Evolutionary conservation across 768 basidiomycete genomes (phyloP).

Genomic region (Psilocybe azurescens): DNA sequence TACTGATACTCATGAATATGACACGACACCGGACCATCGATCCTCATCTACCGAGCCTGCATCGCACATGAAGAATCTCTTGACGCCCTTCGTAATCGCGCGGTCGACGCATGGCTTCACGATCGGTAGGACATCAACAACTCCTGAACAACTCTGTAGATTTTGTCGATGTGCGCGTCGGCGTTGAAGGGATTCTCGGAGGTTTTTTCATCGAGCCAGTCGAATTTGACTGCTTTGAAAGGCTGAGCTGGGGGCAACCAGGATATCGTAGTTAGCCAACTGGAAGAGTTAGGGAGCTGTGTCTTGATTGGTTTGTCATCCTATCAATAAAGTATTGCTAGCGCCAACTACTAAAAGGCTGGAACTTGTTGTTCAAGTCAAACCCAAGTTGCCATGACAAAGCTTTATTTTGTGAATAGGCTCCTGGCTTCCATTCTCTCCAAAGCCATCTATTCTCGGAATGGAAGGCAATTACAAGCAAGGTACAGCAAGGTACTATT

Average conservation of each 20-base stretch:
- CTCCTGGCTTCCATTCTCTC: too few relatives aligned
- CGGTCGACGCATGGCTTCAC: slow-evolving; percentile 35
- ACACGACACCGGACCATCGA: neutral
- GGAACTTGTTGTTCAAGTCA: too few relatives aligned
- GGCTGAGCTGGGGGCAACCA: too few relatives aligned
- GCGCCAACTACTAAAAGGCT: too few relatives aligned
- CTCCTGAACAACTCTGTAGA: slow-evolving; percentile 24
- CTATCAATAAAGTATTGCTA: too few relatives aligned
- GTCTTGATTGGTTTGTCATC: too few relatives aligned
- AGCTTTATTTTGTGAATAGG: too few relatives aligned
- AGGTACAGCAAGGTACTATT: too few relatives aligned
- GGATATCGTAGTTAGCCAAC: too few relatives aligned
- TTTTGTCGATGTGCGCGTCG: slow-evolving; percentile 23
- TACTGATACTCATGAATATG: neutral
- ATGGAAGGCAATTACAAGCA: too few relatives aligned
- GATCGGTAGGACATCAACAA: slow-evolving; percentile 19
- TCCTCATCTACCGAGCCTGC: slow-evolving; percentile 18
- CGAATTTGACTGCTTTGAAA: neutral
- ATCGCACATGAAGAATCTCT: slow-evolving; percentile 32
- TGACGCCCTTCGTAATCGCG: slow-evolving; percentile 30
- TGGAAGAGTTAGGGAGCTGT: neutral
- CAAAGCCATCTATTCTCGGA: too few relatives aligned
- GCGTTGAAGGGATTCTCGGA: slow-evolving; percentile 31
- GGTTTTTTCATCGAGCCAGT: slow-evolving; percentile 26
- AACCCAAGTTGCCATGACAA: too few relatives aligned